A percentile compares a stretch with the other conserved stretches of the same genome.
Evolutionary conservation across 2,329 filamentous ascomycete species (phyloP).

Genomic region (Aureobasidium subglaciale): DNA sequence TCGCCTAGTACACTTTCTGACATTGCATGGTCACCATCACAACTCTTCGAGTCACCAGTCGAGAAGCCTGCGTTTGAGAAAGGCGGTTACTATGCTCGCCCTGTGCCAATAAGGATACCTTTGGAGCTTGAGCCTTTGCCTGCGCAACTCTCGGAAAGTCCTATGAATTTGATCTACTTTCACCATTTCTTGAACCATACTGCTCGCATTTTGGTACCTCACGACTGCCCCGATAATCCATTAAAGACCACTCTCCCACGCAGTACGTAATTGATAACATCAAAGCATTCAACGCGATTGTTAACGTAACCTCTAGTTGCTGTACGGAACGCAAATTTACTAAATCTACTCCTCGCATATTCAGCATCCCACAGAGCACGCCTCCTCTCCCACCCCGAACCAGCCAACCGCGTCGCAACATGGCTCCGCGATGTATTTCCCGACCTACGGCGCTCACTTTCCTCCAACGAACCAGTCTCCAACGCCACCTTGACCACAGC

Average conservation of each 20-base stretch:
- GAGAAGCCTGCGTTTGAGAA: conserved; percentile 47
- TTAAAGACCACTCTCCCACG: conserved; percentile 56
- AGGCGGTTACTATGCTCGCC: conserved; percentile 62
- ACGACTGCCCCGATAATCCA: conserved; percentile 55
- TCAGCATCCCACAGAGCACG: conserved; percentile 77
- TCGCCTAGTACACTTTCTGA: conserved; percentile 2
- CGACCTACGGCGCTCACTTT: conserved; percentile 58
- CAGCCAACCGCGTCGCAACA: conserved; percentile 66
- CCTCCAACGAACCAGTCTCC: conserved; percentile 46
- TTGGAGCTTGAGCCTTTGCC: conserved; percentile 52
- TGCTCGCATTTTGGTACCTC: conserved; percentile 56
- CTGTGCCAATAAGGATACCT: conserved; percentile 58
- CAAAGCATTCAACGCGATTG: background rate
- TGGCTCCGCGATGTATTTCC: conserved; percentile 78
- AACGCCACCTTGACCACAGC: conserved; percentile 71
- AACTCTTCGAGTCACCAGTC: background rate
- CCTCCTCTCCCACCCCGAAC: conserved; percentile 65
- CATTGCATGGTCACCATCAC: conserved; percentile 3
- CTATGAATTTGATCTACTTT: conserved; percentile 73
- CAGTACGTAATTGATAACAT: conserved; percentile 43
- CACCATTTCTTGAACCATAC: conserved; percentile 75
- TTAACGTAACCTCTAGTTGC: conserved; percentile 51
- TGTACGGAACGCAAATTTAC: conserved; percentile 60
- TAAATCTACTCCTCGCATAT: conserved; percentile 72
- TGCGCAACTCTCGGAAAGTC: conserved; percentile 56